Evolutionary conservation across 2,329 filamentous ascomycete genomes (phyloP).

Genomic region (Cladophialophora psammophila): DNA sequence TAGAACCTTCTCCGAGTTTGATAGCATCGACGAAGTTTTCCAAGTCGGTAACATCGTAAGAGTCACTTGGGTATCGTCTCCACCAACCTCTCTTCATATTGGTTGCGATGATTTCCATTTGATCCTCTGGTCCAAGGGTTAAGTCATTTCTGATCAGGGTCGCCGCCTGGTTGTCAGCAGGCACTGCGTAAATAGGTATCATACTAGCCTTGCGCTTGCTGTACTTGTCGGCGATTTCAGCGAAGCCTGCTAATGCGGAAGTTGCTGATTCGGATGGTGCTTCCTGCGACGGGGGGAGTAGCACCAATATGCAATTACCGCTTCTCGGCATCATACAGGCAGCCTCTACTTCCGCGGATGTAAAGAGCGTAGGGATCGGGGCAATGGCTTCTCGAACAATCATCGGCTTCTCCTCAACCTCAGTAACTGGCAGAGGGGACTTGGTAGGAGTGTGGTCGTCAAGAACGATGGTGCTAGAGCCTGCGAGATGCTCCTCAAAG

Average conservation of each 20-base stretch:
- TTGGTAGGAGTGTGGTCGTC: constrained; percentile 60
- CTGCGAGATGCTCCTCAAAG: constrained; percentile 55
- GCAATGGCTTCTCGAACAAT: constrained; percentile 64
- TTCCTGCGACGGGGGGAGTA: constrained; percentile 66
- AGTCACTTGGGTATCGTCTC: constrained; percentile 68
- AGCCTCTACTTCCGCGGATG: constrained; percentile 68
- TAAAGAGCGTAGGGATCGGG: constrained; percentile 70
- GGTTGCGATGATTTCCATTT: constrained; percentile 77
- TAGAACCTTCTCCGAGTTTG: constrained; percentile 83
- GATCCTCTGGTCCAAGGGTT: constrained; percentile 60
- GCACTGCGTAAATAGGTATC: constrained; percentile 84
- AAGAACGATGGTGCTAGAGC: constrained; percentile 59
- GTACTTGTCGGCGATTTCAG: constrained; percentile 79
- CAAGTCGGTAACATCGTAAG: constrained; percentile 67
- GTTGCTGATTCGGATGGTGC: constrained; percentile 51
- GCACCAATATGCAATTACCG: constrained; percentile 80
- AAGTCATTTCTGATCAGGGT: constrained; percentile 67
- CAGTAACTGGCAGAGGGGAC: constrained; percentile 60
- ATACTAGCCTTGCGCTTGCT: constrained; percentile 69
- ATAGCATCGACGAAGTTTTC: constrained; percentile 92
- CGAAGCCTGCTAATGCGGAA: constrained; percentile 69
- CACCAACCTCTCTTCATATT: constrained; percentile 90
- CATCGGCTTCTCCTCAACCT: constrained; percentile 52
- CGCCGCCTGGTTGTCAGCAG: constrained; percentile 66
- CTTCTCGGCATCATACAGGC: constrained; percentile 79